phyloP scores from a whole-genome alignment of 2,329 filamentous ascomycete genomes.

The Neonectria neomacrospora region DNA sequence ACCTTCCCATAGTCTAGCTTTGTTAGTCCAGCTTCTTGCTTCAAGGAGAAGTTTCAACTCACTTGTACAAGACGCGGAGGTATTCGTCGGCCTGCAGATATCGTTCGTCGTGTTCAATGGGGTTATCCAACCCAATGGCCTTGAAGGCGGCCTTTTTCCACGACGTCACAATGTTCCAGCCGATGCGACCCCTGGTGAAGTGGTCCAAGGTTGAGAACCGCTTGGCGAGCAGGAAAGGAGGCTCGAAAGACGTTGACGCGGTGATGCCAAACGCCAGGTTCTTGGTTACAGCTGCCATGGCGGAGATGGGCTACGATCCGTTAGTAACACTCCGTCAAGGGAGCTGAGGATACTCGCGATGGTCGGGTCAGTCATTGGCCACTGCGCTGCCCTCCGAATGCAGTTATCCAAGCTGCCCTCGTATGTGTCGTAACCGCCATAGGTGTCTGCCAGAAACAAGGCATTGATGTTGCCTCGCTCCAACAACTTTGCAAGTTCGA shows the following conservation, averaged over 20 bases:
- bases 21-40: not conserved
- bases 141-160: slow-evolving; percentile 68
- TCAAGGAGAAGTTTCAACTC: slow-evolving; percentile 19
- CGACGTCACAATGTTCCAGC: slow-evolving; percentile 73
- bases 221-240: slow-evolving; percentile 70
- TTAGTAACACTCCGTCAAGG: not conserved
- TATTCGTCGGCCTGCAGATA: slow-evolving; percentile 73
- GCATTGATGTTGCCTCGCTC: slow-evolving; percentile 72
- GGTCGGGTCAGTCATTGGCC: slow-evolving; percentile 72
- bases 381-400: slow-evolving; percentile 70
- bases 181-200: slow-evolving; percentile 68
- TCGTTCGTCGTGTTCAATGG: slow-evolving; percentile 69
- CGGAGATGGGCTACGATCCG: slow-evolving; percentile 63
- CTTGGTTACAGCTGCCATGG: slow-evolving; percentile 75
- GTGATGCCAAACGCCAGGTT: slow-evolving; percentile 72
- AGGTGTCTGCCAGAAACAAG: slow-evolving; percentile 73
- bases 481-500: slow-evolving; percentile 69
- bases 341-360: slow-evolving; percentile 58
- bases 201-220: slow-evolving; percentile 72
- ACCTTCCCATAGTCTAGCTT: slow-evolving; percentile 60
- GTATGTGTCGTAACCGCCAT: slow-evolving; percentile 72
- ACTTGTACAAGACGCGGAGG: slow-evolving; percentile 70
- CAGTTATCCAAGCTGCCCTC: slow-evolving; percentile 68
- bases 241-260: slow-evolving; percentile 70
- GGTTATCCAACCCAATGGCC: slow-evolving; percentile 67